Base-by-base conservation (phyloP, 148 eudicot species). In the Talinum fruticosum region DNA sequence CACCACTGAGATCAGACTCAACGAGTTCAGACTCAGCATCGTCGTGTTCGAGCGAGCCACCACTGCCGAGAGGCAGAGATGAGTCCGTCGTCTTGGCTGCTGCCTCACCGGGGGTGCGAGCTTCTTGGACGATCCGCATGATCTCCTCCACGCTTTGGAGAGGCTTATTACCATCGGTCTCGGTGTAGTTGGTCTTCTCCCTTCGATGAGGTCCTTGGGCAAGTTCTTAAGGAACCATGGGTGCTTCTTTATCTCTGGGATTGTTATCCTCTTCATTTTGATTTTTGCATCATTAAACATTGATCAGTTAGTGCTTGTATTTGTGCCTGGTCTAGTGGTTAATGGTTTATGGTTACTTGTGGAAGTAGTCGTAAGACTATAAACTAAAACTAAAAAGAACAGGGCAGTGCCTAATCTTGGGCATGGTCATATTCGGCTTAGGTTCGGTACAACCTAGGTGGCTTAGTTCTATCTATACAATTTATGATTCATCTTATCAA, bases 151-250 rank as follows among this genome's bases (percentile, higher is more conserved):
- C 90, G 26, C 88, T 87, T 78, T 93, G 95, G 41, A 82, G 73
- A 24, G 75, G 69, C 61, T 82, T 66, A 37, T 76, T 81, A 5
- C 66, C 62, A 23, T 73, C 75, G 5, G 78, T 76, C 33, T 80
- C 78, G 5, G 13, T 68, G 10, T 82, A 70, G 74, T 84, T 79
- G 54, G 89, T 81, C 73, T 84, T 84, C 77, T 87, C 87, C 84
- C 95, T 79, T 90, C 90, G 0, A 87, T 85, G 72, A 89, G 62
- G 26, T 89, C 90, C 82, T 85, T 81, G 4, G 88, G 86, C 49
- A 87, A 21, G 71, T 87, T 91, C 73, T 86, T 92, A 24, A 95
- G 78, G 78, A 90, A 94, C 98, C 98, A 94, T 0, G 92, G 93
- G 75, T 90, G 92, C 37, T 83, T 82, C 71, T 88, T 94, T 44